Conservation (phyloP, 208 protist genomes). For the Giardia duodenalis region DNA sequence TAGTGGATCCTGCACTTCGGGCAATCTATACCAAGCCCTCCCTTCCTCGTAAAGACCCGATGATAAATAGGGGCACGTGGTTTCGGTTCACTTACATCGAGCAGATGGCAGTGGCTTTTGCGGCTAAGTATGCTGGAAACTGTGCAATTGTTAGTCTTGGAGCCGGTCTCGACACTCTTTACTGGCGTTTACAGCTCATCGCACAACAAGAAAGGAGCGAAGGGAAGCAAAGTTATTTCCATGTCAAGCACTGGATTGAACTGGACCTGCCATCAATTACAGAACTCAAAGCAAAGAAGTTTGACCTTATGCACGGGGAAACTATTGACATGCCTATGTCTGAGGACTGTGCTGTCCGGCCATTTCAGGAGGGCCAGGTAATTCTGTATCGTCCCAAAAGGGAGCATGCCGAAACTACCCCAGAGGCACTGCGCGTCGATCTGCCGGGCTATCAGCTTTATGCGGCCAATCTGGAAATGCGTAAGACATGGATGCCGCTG, state of each 20-base stretch:
- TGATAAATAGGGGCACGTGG: conserved; percentile 19
- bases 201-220: too few species aligned
- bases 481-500: not conserved
- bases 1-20: not conserved
- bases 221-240: too few species aligned
- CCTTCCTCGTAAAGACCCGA: conserved; percentile 3
- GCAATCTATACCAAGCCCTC: not conserved
- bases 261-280: conserved; percentile 2
- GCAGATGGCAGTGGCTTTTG: not conserved
- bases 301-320: not conserved
- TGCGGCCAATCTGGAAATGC: not conserved
- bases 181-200: not conserved
- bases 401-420: not conserved
- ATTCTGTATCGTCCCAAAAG: not conserved
- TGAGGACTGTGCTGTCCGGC: too few species aligned
- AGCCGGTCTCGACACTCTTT: conserved; percentile 16
- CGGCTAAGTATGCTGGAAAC: not conserved
- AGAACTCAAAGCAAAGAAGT: not conserved
- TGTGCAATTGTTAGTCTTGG: not conserved
- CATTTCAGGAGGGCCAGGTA: too few species aligned
- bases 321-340: not conserved
- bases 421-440: not conserved
- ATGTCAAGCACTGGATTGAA: not conserved
- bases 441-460: not conserved
- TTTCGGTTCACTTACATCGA: not conserved